phyloP scores from a whole-genome alignment of 306 rosid genomes.

The Ammopiptanthus mongolicus region DNA sequence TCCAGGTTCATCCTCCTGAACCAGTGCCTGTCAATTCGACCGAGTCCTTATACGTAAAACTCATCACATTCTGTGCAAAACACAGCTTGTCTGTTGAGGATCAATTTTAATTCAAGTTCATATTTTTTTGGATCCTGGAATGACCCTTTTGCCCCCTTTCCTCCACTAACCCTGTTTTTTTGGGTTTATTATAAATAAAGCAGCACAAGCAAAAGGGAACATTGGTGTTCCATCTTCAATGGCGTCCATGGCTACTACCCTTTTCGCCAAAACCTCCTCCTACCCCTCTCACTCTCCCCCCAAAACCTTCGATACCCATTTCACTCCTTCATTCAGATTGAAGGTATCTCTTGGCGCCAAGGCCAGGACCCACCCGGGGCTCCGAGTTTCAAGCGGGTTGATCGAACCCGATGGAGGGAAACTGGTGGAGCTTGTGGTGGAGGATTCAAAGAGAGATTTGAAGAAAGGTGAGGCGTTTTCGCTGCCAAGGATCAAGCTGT shows the following conservation, averaged over 20 bases:
- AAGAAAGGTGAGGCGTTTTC: slow-evolving; percentile 63
- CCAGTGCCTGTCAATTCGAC: background rate
- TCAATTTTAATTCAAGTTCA: background rate
- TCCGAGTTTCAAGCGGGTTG: slow-evolving; percentile 58
- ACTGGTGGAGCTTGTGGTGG: slow-evolving; percentile 73
- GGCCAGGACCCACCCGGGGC: slow-evolving; percentile 19
- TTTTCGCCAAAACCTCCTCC: slow-evolving; percentile 46
- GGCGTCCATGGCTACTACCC: slow-evolving; percentile 89
- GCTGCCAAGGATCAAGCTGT: slow-evolving; percentile 62
- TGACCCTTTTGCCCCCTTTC: slow-evolving; percentile 27
- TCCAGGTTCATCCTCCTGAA: slow-evolving; percentile 37
- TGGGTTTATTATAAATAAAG: background rate
- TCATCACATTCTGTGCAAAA: background rate
- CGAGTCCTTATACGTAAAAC: background rate
- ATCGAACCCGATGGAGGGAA: slow-evolving; percentile 95
- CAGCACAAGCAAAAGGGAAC: background rate
- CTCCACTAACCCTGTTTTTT: slow-evolving; percentile 23
- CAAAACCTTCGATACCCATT: slow-evolving; percentile 42
- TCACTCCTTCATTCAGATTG: slow-evolving; percentile 31
- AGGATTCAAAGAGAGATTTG: slow-evolving; percentile 38
- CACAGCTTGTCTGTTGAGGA: background rate
- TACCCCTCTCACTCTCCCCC: slow-evolving; percentile 34
- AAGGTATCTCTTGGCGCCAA: slow-evolving; percentile 1
- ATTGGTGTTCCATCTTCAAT: slow-evolving; percentile 37
- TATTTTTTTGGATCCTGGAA: background rate